Base-by-base conservation (phyloP, 2,329 filamentous ascomycete species). In the Ophiognomonia clavigignenti-juglandacearum region DNA sequence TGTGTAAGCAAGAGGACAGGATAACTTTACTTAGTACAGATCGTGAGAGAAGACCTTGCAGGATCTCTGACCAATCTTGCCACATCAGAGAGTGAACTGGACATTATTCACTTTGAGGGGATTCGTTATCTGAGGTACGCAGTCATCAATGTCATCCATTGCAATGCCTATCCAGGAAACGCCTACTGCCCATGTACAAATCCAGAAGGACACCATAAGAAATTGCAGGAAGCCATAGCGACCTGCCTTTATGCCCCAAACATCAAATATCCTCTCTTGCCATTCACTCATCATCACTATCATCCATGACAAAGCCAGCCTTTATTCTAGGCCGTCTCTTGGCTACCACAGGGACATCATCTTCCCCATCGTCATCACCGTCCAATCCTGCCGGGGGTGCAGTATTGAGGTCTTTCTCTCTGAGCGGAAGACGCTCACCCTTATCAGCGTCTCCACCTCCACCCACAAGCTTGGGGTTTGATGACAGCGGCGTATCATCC, bases 401-500 rank as follows among this genome's bases (percentile, higher is more conserved):
- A 9, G 13, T 31, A 22, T 50, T 52, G 26, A 18, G 27, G 9
- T 27, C 34, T 19, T 41, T 42, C 31, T 52, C 47, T 18, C 26
- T 50, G 8, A 50, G 43, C n/a, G 50, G 47, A 20, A 24, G 27
- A 3, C 31, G 50, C 13, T 24, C 8, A 1, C 24, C 19, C 4
- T 14, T 20, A n/a, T 8, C 31, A 34, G 16, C 24, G 4, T 27
- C 11, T 11, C 37, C 13, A 16, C 41, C 26, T 2, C 41, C 31
- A 10, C 24, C 27, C 35, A 13, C 19, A n/a, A 24, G 26, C 18
- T 45, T 43, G n/a, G 41, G 48, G 18, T 48, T 42, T 10, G 48
- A 45, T 18, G 51, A 53, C 20, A 51, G 26, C 3, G 51, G 51
- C 27, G 41, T 53, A 27, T 59, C 57, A 11, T 59, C 58, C n/a